These are phyloP conservation scores for Aspergillus baeticus DNA, from an alignment of 495 filamentous ascomycete genomes.

Conservation along the genomic window DNA sequence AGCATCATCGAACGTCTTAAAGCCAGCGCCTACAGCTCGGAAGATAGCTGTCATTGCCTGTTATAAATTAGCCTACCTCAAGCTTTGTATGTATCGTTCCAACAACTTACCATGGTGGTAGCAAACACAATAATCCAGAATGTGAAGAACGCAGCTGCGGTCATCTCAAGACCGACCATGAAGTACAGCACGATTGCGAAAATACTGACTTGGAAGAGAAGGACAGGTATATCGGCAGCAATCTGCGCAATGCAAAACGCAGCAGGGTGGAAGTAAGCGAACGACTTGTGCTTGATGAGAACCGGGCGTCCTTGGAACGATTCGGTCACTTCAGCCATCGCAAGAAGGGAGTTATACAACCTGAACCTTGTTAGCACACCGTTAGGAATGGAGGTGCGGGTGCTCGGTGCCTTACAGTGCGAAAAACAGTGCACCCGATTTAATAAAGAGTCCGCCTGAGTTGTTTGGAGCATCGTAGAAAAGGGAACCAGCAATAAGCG, in stretches of 20 bases:
- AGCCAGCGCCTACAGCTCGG: conserved; percentile 48
- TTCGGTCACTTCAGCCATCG: conserved; percentile 68
- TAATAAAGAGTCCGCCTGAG: conserved; percentile 48
- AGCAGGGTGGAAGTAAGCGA: conserved; percentile 72
- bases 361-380: too few species aligned
- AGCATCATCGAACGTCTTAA: conserved; percentile 50
- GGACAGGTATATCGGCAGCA: conserved; percentile 65
- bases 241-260: conserved; percentile 72
- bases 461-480: conserved; percentile 40
- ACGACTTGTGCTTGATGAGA: conserved; percentile 72
- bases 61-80: neutral
- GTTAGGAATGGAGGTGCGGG: too few species aligned
- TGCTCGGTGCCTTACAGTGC: too few species aligned
- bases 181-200: conserved; percentile 75
- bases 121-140: conserved; percentile 33
- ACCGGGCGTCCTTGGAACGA: conserved; percentile 70
- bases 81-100: neutral
- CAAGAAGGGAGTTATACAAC: conserved; percentile 72
- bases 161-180: conserved; percentile 56
- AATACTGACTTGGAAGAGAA: conserved; percentile 61
- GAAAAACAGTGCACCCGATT: conserved; percentile 66
- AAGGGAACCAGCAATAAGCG: conserved; percentile 41
- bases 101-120: conserved; percentile 28
- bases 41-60: conserved; percentile 54
- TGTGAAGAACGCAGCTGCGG: conserved; percentile 53